Conservation (phyloP, 1,284 basidiomycete species). For the Ustilago trichophora region DNA sequence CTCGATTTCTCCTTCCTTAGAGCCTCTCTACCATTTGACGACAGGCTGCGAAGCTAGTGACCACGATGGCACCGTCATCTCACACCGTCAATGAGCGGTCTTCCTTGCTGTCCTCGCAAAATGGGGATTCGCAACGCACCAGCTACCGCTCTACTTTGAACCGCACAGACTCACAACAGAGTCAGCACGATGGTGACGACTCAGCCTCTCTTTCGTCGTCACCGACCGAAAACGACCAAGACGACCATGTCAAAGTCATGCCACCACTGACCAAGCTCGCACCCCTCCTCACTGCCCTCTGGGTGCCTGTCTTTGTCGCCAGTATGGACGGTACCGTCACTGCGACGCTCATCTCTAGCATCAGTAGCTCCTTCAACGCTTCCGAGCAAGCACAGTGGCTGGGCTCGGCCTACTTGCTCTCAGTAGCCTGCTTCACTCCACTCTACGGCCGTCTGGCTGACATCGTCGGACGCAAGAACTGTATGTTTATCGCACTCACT, state of each 20-base stretch:
- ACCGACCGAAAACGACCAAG: slow-evolving; percentile 4
- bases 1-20: too few species aligned
- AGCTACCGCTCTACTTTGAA: slow-evolving; percentile 15
- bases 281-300: slow-evolving; percentile 49
- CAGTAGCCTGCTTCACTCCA: slow-evolving; percentile 62
- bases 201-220: slow-evolving; percentile 5
- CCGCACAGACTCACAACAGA: background rate
- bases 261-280: slow-evolving; percentile 34
- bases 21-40: too few species aligned
- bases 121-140: too few species aligned
- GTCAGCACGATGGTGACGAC: background rate
- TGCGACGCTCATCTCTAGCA: slow-evolving; percentile 62
- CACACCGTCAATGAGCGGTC: too few species aligned
- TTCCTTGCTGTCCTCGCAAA: too few species aligned
- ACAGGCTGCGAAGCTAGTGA: too few species aligned
- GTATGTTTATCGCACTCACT: slow-evolving; percentile 76
- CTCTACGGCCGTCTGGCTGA: slow-evolving; percentile 69
- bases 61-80: slow-evolving; percentile 13
- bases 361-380: slow-evolving; percentile 61
- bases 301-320: slow-evolving; percentile 60
- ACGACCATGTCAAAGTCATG: slow-evolving; percentile 42
- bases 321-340: slow-evolving; percentile 64
- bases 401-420: slow-evolving; percentile 61
- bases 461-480: slow-evolving; percentile 78
- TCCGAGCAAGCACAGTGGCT: slow-evolving; percentile 65